phyloP scores from a whole-genome alignment of 2,329 filamentous ascomycete species.

The Botryotinia calthae region DNA sequence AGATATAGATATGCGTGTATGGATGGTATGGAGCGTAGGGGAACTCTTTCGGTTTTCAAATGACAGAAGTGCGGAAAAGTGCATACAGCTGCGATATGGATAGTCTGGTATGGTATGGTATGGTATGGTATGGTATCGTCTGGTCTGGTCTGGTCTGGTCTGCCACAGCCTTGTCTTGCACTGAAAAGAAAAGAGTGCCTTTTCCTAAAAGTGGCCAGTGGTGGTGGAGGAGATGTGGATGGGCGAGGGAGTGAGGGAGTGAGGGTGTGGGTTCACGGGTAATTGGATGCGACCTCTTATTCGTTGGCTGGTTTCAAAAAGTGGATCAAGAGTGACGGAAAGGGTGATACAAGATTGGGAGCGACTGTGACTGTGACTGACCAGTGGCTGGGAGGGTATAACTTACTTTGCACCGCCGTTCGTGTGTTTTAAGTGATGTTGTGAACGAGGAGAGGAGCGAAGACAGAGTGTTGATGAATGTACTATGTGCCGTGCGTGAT shows the following conservation, averaged over 20 bases:
- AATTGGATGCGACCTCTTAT: neutral
- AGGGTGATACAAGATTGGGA: conserved; percentile 1
- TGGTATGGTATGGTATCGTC: neutral
- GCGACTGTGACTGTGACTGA: neutral
- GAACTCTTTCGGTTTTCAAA: too few relatives aligned
- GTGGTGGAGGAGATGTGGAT: neutral
- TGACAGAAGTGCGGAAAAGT: too few relatives aligned
- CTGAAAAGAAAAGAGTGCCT: neutral
- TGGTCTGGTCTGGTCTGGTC: neutral
- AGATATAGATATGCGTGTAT: too few relatives aligned
- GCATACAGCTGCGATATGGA: neutral
- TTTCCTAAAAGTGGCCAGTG: neutral
- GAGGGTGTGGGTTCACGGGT: neutral
- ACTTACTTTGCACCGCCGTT: neutral
- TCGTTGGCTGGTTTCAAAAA: neutral
- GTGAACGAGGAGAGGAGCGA: neutral
- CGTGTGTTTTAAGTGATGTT: neutral
- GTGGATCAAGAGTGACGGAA: conserved; percentile 6
- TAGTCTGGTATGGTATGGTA: neutral
- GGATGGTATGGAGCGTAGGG: too few relatives aligned
- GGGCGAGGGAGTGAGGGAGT: neutral
- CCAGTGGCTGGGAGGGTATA: neutral
- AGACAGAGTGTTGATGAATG: neutral
- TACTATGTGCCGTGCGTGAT: neutral
- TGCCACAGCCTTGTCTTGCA: neutral